These are phyloP conservation scores for Lojkania enalia DNA, from an alignment of 2,329 filamentous ascomycete species.

Conservation along the genomic window DNA sequence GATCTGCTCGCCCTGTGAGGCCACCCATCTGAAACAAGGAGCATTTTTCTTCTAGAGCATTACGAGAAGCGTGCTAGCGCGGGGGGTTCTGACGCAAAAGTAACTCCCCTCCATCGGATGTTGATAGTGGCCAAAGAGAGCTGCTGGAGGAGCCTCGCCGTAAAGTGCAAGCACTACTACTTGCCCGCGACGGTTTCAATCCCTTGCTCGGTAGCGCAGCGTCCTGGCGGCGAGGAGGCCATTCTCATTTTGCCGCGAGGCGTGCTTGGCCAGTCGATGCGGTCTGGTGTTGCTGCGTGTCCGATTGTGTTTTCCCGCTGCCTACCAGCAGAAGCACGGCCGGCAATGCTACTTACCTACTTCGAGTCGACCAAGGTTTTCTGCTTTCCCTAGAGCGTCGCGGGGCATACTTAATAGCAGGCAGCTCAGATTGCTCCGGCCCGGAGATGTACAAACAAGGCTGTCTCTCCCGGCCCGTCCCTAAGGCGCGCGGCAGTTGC, in stretches of 20 bases:
- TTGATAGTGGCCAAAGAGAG: constrained; percentile 6
- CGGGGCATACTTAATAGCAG: constrained; percentile 26
- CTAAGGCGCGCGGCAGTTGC: background rate
- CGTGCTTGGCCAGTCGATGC: constrained; percentile 3
- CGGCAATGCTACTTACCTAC: too few relatives aligned
- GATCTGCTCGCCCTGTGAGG: constrained; percentile 24
- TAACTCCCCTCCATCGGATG: constrained; percentile 25
- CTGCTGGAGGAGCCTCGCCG: background rate
- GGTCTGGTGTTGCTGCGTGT: constrained; percentile 7
- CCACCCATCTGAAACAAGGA: constrained; percentile 35
- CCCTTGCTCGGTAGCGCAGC: background rate
- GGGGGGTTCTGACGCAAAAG: constrained; percentile 34
- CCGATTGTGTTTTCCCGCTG: constrained; percentile 15
- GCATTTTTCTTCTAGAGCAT: constrained; percentile 38
- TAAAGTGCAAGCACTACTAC: background rate
- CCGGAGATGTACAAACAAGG: constrained; percentile 3
- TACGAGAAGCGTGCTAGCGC: constrained; percentile 40
- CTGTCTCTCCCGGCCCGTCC: background rate
- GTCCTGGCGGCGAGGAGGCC: background rate
- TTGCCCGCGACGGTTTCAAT: background rate
- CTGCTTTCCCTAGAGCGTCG: constrained; percentile 18
- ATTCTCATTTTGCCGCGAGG: constrained; percentile 4
- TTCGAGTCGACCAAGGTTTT: too few relatives aligned
- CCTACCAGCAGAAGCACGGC: too few relatives aligned
- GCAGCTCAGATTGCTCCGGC: constrained; percentile 12